Evolutionary conservation across 73 alveolate species (phyloP).

Genomic region (Stentor roeselii): DNA sequence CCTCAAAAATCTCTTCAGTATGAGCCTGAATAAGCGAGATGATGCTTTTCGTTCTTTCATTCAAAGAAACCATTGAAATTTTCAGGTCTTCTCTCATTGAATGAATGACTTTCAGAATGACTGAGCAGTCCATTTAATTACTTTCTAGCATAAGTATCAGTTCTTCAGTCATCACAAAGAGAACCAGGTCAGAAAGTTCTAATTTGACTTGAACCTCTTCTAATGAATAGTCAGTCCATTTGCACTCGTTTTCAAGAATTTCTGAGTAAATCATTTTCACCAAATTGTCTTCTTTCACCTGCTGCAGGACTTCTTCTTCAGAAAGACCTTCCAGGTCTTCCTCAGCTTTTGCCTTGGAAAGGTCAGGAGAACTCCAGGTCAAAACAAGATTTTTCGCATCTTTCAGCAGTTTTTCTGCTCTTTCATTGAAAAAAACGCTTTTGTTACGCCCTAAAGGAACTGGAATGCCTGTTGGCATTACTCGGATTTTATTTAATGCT

Average conservation of each 20-base stretch:
- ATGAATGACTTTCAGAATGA: background rate
- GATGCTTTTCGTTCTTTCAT: background rate
- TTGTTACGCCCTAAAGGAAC: conserved; percentile 64
- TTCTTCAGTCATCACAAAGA: conserved; percentile 38
- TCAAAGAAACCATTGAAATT: background rate
- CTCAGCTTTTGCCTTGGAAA: conserved; percentile 39
- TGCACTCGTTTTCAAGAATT: conserved; percentile 42
- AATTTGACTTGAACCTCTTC: conserved; percentile 53
- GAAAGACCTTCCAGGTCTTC: conserved; percentile 38
- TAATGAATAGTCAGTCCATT: conserved; percentile 47
- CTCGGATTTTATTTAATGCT: conserved; percentile 74
- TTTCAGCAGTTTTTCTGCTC: conserved; percentile 4
- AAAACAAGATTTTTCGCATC: conserved; percentile 32
- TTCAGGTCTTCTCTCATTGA: background rate
- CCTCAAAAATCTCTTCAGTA: background rate
- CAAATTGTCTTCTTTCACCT: conserved; percentile 52
- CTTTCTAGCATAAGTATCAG: no score
- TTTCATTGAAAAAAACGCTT: background rate
- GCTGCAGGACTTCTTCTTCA: conserved; percentile 49
- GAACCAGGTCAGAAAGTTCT: conserved; percentile 43
- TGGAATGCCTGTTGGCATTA: conserved; percentile 81
- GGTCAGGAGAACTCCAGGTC: conserved; percentile 40
- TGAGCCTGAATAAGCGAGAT: background rate
- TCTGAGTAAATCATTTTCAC: conserved; percentile 44
- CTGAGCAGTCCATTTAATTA: background rate